These are phyloP conservation scores for Suillus occidentalis DNA, from an alignment of 768 basidiomycete species.

Conservation along the genomic window DNA sequence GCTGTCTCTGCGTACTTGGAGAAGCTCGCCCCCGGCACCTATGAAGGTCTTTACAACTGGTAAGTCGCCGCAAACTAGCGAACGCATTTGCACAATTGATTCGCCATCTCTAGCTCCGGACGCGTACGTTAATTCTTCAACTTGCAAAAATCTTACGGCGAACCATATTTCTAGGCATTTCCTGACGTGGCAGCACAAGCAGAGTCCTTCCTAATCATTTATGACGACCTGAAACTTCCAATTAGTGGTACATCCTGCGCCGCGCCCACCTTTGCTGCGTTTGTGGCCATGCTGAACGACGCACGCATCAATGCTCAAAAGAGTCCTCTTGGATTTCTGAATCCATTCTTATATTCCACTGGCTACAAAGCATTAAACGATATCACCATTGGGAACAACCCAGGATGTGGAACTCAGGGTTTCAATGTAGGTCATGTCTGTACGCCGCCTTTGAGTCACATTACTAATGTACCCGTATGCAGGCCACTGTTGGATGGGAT, in stretches of 20 bases:
- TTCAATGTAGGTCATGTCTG: slow-evolving; percentile 52
- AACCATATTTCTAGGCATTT: slow-evolving; percentile 39
- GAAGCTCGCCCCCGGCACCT: slow-evolving; percentile 46
- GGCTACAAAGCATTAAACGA: slow-evolving; percentile 48
- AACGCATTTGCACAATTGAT: slow-evolving; percentile 3
- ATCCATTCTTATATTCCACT: slow-evolving; percentile 54
- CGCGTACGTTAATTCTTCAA: slow-evolving; percentile 40
- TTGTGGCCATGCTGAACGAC: slow-evolving; percentile 68
- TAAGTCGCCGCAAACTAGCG: slow-evolving; percentile 26
- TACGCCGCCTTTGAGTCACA: background rate
- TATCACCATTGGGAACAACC: slow-evolving; percentile 56
- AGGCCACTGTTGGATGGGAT: slow-evolving; percentile 60
- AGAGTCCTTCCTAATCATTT: slow-evolving; percentile 47
- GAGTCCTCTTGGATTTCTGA: slow-evolving; percentile 62
- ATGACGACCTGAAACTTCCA: slow-evolving; percentile 35
- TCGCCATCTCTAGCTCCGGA: slow-evolving; percentile 40
- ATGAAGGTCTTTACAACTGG: slow-evolving; percentile 61
- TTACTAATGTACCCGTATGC: background rate
- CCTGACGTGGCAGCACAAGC: slow-evolving; percentile 71
- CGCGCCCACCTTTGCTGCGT: slow-evolving; percentile 61
- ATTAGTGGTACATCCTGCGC: slow-evolving; percentile 68
- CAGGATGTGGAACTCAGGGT: slow-evolving; percentile 61
- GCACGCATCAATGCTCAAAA: slow-evolving; percentile 46
- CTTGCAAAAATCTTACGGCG: background rate
- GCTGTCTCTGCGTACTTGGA: slow-evolving; percentile 46